phyloP scores from a whole-genome alignment of 306 rosid genomes.

The Rosa persica region DNA sequence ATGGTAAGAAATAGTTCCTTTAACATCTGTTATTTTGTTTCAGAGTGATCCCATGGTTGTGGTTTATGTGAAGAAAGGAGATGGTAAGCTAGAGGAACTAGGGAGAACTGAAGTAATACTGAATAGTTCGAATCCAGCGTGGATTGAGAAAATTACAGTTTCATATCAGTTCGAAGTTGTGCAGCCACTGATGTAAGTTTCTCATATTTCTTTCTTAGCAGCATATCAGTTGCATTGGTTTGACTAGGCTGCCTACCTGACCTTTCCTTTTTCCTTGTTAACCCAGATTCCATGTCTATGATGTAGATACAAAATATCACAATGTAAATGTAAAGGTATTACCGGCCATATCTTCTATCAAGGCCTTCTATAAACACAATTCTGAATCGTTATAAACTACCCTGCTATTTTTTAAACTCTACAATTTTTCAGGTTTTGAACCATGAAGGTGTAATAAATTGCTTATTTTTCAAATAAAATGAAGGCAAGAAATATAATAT shows the following conservation, averaged over 20 bases:
- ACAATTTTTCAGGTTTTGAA: neutral
- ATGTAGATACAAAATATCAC: constrained; percentile 70
- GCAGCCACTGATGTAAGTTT: constrained; percentile 68
- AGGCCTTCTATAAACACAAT: neutral
- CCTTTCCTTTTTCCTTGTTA: constrained; percentile 5
- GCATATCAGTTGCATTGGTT: neutral
- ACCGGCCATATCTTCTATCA: constrained; percentile 4
- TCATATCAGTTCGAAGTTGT: constrained; percentile 80
- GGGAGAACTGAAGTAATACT: constrained; percentile 84
- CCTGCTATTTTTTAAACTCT: neutral
- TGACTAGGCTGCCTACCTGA: constrained; percentile 5
- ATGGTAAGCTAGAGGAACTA: constrained; percentile 64
- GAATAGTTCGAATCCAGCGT: constrained; percentile 64
- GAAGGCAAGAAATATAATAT: neutral
- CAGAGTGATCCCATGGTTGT: constrained; percentile 89
- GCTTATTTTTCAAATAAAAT: neutral
- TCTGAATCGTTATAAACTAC: neutral
- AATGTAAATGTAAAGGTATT: constrained; percentile 65
- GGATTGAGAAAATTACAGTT: constrained; percentile 69
- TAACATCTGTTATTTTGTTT: neutral
- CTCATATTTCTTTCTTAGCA: neutral
- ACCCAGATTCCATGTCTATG: constrained; percentile 70
- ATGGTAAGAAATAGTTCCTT: neutral
- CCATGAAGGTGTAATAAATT: neutral
- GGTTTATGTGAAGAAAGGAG: constrained; percentile 45